Evolutionary conservation across 345 rosid genomes (phyloP), one percentile per base, ranked within the genome.

Genomic region (Boechera stricta): DNA sequence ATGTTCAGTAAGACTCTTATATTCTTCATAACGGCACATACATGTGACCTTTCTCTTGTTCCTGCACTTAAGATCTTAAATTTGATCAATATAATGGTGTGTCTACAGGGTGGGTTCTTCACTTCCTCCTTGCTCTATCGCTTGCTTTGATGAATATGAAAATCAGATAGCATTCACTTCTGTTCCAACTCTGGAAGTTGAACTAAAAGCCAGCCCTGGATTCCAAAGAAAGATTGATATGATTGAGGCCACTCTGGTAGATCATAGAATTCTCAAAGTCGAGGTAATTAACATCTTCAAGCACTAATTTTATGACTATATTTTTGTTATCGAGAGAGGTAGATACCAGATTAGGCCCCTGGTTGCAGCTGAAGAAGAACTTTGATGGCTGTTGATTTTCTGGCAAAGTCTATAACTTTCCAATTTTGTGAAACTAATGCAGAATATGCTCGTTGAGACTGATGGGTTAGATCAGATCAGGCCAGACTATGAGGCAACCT

Each of bases 41-140:
- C 10, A 11, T 35, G 5, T 44, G 35, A 35, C 55, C 11, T 66
- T 24, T 47, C 7, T 48, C 28, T 12, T 24, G 8, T 48, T 6
- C 3, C 16, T 56, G 38, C 24, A 56, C 26, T 47, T 65, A 2
- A 42, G 2, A 21, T 41, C 51, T 66, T 7, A 1, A 35, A 24
- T n/a, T 35, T 74, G 58, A 55, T 56, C 6, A 16, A 45, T 67
- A 24, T 44, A 52, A 53, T 4, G 28, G 18, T 48, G 49, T 54
- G n/a, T 76, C 45, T 49, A 45, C 86, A 89, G 97, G 79, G 84
- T 85, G 31, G 97, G 94, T 65, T 85, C 84, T 2, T 67, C 35
- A 16, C 77, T 86, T 53, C 85, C 86, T 1, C 65, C 68, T 15
- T 21, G 69, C 44, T 58, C 44, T 58, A 62, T 91, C 54, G 82